Evolutionary conservation across 2,329 filamentous ascomycete genomes (phyloP).

Genomic region (Alternaria burnsii): DNA sequence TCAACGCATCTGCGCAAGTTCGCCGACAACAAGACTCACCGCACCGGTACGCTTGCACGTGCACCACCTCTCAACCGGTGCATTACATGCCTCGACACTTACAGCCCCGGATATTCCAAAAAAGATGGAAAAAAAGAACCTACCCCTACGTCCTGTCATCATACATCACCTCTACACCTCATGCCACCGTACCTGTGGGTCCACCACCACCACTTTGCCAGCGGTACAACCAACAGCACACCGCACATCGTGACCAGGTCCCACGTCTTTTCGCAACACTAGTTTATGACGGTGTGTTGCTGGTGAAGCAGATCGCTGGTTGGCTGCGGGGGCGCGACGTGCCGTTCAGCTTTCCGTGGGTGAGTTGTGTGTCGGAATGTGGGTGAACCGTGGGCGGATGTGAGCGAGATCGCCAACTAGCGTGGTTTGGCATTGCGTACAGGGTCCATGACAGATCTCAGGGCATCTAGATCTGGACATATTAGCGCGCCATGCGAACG

Average conservation of each 20-base stretch:
- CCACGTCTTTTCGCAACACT: slow-evolving; percentile 1
- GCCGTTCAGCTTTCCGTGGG: slow-evolving; percentile 9
- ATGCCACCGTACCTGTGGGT: background rate
- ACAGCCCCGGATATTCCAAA: slow-evolving; percentile 2
- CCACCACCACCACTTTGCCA: slow-evolving; percentile 2
- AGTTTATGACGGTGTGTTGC: slow-evolving; percentile 1
- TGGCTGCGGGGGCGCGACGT: slow-evolving; percentile 5
- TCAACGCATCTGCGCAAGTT: background rate
- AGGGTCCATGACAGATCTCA: slow-evolving; percentile 7
- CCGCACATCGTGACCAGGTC: slow-evolving; percentile 5
- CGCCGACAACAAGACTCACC: slow-evolving; percentile 6
- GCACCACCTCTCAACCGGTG: background rate
- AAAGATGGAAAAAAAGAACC: background rate
- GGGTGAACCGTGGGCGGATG: background rate
- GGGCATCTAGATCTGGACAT: slow-evolving; percentile 3
- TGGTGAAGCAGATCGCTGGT: slow-evolving; percentile 1
- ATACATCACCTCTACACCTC: slow-evolving; percentile 4
- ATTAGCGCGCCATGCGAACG: background rate
- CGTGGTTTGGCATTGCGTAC: background rate
- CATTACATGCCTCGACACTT: slow-evolving; percentile 6
- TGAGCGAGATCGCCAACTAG: slow-evolving; percentile 3
- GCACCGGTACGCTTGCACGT: slow-evolving; percentile 7
- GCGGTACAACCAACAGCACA: slow-evolving; percentile 8
- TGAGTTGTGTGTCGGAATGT: slow-evolving; percentile 4
- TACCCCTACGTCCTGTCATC: background rate